Evolutionary conservation across 768 basidiomycete species (phyloP), one percentile per base, ranked within the genome.

Genomic region (Boletus reticulatus): DNA sequence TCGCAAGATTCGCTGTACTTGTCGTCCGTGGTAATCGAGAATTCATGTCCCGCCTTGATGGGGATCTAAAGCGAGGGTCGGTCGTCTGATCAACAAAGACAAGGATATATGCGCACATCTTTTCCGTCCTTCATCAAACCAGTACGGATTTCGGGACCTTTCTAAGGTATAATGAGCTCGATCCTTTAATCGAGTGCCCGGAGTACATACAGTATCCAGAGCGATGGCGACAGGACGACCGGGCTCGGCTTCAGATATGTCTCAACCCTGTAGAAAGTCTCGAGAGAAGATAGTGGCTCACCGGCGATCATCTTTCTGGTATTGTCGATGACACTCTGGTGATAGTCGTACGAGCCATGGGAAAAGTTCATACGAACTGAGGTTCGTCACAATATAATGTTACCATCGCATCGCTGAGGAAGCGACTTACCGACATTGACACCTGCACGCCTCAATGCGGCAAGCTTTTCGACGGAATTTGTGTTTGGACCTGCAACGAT

Each of bases 361-460:
- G 96, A 98, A 73, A 98, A 99, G 83, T 99, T 99, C 97, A 99
- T 98, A 76, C 97, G 95, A 61, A 99, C 97, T 98, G 64, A 27
- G 4, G 43, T 31, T 43, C 52, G 41, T 53, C 52, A 29, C 32
- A 55, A 54, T 56, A 53, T 62, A 47, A 48, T 42, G 37, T 34
- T 34, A 43, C 24, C 14, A 58, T 22, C 17, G 22, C 7, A n/a
- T 39, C 36, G 39, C 41, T 50, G 4, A 43, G 19, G 47, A 41
- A 41, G 17, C 48, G 22, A 79, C 93, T 61, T 58, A 96, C 96
- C 95, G 71, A 99, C 89, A 80, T 98, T 98, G 73, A 99, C 92
- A 68, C 97, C 97, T 38, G 95, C 95, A 55, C 85, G 81, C 67
- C 88, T 82, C 69, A 99, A 82, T 70, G 89, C 85, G 20, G 77